Percentiles rank a stretch among this genome's conserved stretches.
These are phyloP conservation scores for Ascomycota sp. DNA, from an alignment of 2,329 filamentous ascomycete genomes.

Conservation along the genomic window DNA sequence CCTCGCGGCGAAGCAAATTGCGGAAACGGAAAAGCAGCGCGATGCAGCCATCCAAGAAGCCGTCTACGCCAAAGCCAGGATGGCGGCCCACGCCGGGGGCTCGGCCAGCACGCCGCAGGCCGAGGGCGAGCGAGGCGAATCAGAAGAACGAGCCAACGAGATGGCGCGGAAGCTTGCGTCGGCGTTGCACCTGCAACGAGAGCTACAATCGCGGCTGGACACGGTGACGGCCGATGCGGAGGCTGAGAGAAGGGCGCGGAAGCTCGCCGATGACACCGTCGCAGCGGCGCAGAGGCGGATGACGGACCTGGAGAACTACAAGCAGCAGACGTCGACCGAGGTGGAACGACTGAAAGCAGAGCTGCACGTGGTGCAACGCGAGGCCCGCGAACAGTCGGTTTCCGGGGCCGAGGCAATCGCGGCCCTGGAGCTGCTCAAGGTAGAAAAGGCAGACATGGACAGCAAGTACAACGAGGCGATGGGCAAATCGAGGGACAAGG, in stretches of 20 bases:
- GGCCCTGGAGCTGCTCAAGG: slow-evolving; percentile 47
- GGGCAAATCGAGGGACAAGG: slow-evolving; percentile 45
- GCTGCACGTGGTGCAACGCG: slow-evolving; percentile 55
- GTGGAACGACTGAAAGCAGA: slow-evolving; percentile 69
- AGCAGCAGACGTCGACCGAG: slow-evolving; percentile 65
- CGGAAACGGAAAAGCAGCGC: slow-evolving; percentile 81
- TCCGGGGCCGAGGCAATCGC: slow-evolving; percentile 54
- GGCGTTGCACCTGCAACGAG: slow-evolving; percentile 54
- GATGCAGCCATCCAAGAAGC: slow-evolving; percentile 89
- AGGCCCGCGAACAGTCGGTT: slow-evolving; percentile 62
- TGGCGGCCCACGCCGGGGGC: slow-evolving; percentile 51
- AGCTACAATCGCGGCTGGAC: slow-evolving; percentile 58
- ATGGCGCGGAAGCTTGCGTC: slow-evolving; percentile 65
- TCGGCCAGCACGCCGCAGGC: slow-evolving; percentile 35
- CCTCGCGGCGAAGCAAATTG: slow-evolving; percentile 68
- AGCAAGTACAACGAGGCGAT: slow-evolving; percentile 44
- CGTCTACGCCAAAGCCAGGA: slow-evolving; percentile 78
- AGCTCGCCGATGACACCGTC: slow-evolving; percentile 71
- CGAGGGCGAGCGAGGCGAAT: slow-evolving; percentile 37
- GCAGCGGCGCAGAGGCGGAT: slow-evolving; percentile 65
- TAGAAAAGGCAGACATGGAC: slow-evolving; percentile 67
- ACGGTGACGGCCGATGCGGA: slow-evolving; percentile 47
- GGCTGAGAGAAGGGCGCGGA: slow-evolving; percentile 57
- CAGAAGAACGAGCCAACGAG: slow-evolving; percentile 34
- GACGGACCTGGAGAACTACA: slow-evolving; percentile 60